phyloP scores from a whole-genome alignment of 2,329 filamentous ascomycete genomes.

The Xylaria polymorpha region DNA sequence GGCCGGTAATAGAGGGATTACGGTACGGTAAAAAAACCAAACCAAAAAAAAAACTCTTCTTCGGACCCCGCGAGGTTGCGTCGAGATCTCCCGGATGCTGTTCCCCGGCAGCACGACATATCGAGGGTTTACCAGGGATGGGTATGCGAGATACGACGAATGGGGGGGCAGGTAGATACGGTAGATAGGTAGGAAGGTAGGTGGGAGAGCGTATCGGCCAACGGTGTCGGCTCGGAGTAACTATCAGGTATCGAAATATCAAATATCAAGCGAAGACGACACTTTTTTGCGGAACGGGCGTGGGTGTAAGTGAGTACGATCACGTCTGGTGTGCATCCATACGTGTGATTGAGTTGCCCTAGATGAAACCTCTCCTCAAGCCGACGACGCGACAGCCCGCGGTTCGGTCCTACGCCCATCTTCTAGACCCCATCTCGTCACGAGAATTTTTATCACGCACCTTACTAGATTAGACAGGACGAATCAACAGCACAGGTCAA shows the following conservation, averaged over 20 bases:
- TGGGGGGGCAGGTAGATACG: not conserved
- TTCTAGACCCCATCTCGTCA: constrained; percentile 16
- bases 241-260: constrained; percentile 1
- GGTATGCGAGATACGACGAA: constrained; percentile 30
- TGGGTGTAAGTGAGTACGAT: constrained; percentile 9
- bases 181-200: not conserved
- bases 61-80: constrained; percentile 22
- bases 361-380: constrained; percentile 18
- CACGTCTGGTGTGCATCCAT: constrained; percentile 22
- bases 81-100: constrained; percentile 35
- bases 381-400: constrained; percentile 2
- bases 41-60: not conserved
- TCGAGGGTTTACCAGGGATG: constrained; percentile 13
- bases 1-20: not conserved
- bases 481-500: not conserved
- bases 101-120: constrained; percentile 35
- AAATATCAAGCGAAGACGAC: not conserved
- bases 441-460: constrained; percentile 28
- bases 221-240: constrained; percentile 8
- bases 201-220: constrained; percentile 1
- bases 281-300: constrained; percentile 5
- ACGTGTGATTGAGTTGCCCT: not conserved
- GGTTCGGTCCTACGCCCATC: constrained; percentile 16
- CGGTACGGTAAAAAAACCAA: not conserved
- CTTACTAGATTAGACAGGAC: constrained; percentile 1